Conservation (phyloP, 208 protist genomes). For the Wallacemonas sp. region DNA sequence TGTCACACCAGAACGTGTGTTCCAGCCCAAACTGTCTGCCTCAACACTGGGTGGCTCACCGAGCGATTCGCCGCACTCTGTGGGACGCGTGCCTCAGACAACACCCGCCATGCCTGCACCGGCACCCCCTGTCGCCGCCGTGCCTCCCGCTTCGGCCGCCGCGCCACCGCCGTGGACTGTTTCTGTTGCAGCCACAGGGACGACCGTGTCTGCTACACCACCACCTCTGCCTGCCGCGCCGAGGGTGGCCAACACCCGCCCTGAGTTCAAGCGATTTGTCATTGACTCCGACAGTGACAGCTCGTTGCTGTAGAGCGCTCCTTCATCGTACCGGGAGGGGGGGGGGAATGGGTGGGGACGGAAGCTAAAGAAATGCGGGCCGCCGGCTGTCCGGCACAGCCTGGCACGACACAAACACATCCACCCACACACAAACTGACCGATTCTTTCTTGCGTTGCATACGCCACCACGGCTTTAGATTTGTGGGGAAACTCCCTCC, state of each 20-base stretch:
- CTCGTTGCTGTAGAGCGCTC: not conserved
- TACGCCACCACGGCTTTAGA: no score
- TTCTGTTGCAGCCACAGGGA: not conserved
- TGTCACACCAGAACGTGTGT: slow-evolving; percentile 22
- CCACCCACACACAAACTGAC: not conserved
- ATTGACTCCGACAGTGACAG: slow-evolving; percentile 73
- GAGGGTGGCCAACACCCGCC: slow-evolving; percentile 1
- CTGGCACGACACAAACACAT: no score
- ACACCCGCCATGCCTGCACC: no score
- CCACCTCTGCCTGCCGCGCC: slow-evolving; percentile 12
- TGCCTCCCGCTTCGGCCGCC: not conserved
- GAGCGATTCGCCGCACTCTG: slow-evolving; percentile 9
- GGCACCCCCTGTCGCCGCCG: not conserved
- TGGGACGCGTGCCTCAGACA: no score
- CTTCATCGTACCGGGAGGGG: no score
- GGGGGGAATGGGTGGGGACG: no score
- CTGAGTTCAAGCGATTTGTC: slow-evolving; percentile 43
- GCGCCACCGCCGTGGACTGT: not conserved
- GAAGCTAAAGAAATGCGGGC: no score
- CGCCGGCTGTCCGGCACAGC: no score
- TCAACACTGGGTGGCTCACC: slow-evolving; percentile 14
- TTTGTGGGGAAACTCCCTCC: no score
- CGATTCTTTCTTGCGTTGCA: no score
- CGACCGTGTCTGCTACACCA: slow-evolving; percentile 1
- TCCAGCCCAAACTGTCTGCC: slow-evolving; percentile 7